Evolutionary conservation across 208 protist genomes (phyloP).

Genomic region (Trypanosoma congolense): DNA sequence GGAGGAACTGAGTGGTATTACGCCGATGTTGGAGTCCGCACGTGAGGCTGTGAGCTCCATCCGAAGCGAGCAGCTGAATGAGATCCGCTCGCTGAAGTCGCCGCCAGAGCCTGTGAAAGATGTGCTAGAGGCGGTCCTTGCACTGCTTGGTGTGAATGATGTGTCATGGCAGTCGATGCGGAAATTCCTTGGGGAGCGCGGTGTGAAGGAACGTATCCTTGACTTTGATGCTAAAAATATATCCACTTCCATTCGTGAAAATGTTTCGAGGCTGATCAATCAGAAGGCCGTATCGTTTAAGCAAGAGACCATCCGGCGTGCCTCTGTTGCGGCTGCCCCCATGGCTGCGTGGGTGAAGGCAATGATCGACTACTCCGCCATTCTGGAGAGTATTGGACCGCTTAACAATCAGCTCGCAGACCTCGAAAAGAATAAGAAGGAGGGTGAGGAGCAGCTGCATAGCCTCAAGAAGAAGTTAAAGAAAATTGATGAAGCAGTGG

Average conservation of each 20-base stretch:
- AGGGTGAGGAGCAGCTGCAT: constrained; percentile 74
- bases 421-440: constrained; percentile 70
- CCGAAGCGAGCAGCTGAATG: constrained; percentile 90
- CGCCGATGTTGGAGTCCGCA: constrained; percentile 94
- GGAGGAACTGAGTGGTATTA: constrained; percentile 88
- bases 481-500: constrained; percentile 85
- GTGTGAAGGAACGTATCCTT: constrained; percentile 94
- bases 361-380: constrained; percentile 93
- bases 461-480: constrained; percentile 78
- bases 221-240: constrained; percentile 94
- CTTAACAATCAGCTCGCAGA: constrained; percentile 81
- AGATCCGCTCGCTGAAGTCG: constrained; percentile 92
- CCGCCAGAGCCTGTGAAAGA: constrained; percentile 94
- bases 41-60: constrained; percentile 92
- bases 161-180: constrained; percentile 96
- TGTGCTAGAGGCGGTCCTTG: constrained; percentile 95
- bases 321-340: constrained; percentile 91
- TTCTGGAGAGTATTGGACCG: constrained; percentile 89
- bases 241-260: constrained; percentile 76
- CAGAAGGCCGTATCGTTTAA: constrained; percentile 91
- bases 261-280: constrained; percentile 79
- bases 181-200: constrained; percentile 90
- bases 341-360: constrained; percentile 97
- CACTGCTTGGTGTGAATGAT: constrained; percentile 93
- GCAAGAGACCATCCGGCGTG: constrained; percentile 86